These are phyloP conservation scores for Flaveria ramosissima DNA, from an alignment of 129 eudicot genomes.

Conservation along the genomic window DNA sequence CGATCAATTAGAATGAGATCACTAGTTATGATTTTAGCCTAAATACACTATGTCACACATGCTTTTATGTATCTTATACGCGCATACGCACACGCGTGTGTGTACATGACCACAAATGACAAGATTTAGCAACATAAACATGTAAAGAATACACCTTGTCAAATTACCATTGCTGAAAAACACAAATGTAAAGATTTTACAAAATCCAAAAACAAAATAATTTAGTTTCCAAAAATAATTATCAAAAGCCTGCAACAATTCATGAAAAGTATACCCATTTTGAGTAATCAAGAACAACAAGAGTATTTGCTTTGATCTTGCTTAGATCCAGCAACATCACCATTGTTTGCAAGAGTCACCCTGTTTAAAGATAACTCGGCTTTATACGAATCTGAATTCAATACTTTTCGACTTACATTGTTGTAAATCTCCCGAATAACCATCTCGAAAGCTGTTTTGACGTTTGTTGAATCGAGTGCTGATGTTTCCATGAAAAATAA, in stretches of 20 bases:
- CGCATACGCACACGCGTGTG: no score
- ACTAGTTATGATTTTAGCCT: not conserved
- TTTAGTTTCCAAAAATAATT: constrained; percentile 22
- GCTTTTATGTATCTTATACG: not conserved
- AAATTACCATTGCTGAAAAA: constrained; percentile 16
- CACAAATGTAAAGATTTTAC: constrained; percentile 19
- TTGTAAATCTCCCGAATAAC: constrained; percentile 74
- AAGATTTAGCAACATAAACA: not conserved
- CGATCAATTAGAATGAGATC: no score
- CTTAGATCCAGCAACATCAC: constrained; percentile 45
- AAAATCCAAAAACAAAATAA: constrained; percentile 37
- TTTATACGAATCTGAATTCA: constrained; percentile 84
- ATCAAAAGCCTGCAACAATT: not conserved
- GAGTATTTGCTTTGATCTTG: constrained; percentile 46
- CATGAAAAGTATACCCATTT: constrained; percentile 16
- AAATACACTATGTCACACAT: not conserved
- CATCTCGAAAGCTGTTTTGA: constrained; percentile 67
- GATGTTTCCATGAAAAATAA: constrained; percentile 90
- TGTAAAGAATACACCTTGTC: constrained; percentile 17
- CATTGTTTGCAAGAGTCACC: constrained; percentile 60
- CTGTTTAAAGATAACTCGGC: constrained; percentile 71
- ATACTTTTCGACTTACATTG: constrained; percentile 74
- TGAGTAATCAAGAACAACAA: constrained; percentile 58
- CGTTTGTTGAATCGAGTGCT: constrained; percentile 82
- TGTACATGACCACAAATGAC: not conserved